Percentiles rank a stretch among this genome's conserved stretches.
Evolutionary conservation across 148 eudicot species (phyloP).

Genomic region (Spergularia bocconei): DNA sequence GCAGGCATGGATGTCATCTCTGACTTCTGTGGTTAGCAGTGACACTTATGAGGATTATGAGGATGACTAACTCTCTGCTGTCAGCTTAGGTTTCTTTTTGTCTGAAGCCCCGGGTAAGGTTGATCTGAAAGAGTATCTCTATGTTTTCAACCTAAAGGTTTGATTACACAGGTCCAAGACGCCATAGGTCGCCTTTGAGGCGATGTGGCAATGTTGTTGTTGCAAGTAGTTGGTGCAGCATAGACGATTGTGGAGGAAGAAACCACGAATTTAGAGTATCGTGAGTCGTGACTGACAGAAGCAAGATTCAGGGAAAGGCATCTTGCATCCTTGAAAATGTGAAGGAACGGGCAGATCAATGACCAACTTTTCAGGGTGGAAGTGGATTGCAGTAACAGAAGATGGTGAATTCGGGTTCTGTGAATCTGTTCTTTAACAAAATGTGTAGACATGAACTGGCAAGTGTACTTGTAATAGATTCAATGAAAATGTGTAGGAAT

Average conservation of each 20-base stretch:
- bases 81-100: neutral
- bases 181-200: too few relatives aligned
- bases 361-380: neutral
- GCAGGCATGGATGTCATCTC: conserved; percentile 58
- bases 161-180: too few relatives aligned
- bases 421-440: neutral
- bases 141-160: too few relatives aligned
- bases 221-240: neutral
- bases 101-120: neutral
- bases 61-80: conserved; percentile 4
- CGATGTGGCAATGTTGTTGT: neutral
- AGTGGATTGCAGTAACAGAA: neutral
- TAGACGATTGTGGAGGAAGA: too few relatives aligned
- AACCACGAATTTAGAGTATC: too few relatives aligned
- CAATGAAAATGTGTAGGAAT: neutral
- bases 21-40: conserved; percentile 40
- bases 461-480: conserved; percentile 9
- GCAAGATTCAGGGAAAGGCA: neutral
- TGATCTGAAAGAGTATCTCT: too few relatives aligned
- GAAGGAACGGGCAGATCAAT: too few relatives aligned
- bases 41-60: conserved; percentile 21
- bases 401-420: neutral
- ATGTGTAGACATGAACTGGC: conserved; percentile 3
- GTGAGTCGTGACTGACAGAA: neutral
- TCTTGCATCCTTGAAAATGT: neutral